Evolutionary conservation across 2,329 filamentous ascomycete species (phyloP).

Genomic region (Chaetothyriales sp.): DNA sequence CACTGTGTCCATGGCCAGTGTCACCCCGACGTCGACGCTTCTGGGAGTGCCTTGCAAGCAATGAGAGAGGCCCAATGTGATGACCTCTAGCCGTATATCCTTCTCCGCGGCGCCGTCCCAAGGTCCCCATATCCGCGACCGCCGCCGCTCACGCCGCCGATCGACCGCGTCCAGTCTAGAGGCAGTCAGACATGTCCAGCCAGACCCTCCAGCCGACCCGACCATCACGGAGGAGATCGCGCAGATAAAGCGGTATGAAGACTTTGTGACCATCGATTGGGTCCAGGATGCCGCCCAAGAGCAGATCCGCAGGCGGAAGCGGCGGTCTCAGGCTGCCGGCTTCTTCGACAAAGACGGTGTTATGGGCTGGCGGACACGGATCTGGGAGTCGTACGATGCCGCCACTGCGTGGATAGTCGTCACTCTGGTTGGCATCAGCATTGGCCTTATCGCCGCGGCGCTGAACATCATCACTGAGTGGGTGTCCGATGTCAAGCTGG

Average conservation of each 20-base stretch:
- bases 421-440: slow-evolving; percentile 76
- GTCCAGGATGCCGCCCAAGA: slow-evolving; percentile 92
- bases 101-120: slow-evolving; percentile 30
- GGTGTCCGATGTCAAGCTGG: slow-evolving; percentile 87
- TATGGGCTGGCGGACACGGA: slow-evolving; percentile 62
- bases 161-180: slow-evolving; percentile 51
- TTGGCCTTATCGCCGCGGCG: slow-evolving; percentile 83
- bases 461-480: slow-evolving; percentile 95
- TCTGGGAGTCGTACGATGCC: slow-evolving; percentile 82
- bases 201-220: slow-evolving; percentile 42
- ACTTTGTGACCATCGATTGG: slow-evolving; percentile 95
- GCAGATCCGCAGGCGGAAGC: slow-evolving; percentile 62
- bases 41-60: neutral
- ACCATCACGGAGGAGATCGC: slow-evolving; percentile 88
- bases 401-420: slow-evolving; percentile 97
- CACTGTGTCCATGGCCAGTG: neutral
- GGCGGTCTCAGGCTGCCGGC: slow-evolving; percentile 55
- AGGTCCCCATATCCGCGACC: slow-evolving; percentile 36
- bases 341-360: slow-evolving; percentile 55
- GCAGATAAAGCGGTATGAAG: slow-evolving; percentile 96
- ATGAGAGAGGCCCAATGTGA: slow-evolving; percentile 22
- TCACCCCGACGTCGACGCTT: neutral
- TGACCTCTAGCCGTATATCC: slow-evolving; percentile 37
- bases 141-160: slow-evolving; percentile 45
- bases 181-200: slow-evolving; percentile 41